Evolutionary conservation across 441 rosid genomes (phyloP), one percentile per base, ranked within the genome.

Genomic region (Aleurites moluccanus): DNA sequence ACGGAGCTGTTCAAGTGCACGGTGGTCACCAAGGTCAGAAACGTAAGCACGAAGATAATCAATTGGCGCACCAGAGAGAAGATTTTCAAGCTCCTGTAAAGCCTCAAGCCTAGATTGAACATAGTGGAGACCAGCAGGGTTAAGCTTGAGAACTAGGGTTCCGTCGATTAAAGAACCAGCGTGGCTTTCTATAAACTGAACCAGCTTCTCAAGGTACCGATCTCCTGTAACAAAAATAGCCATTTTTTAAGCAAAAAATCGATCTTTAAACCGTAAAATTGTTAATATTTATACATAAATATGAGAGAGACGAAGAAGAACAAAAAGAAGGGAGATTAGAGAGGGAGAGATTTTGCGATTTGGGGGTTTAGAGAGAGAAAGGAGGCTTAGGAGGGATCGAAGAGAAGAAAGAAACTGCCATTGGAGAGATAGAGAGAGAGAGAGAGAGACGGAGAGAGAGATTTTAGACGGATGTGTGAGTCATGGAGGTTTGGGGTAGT

Each of bases 11-110:
- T 95, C 97, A 33, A 95, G 93, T 0, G 99, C 99, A 9, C 99
- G 93, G 84, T 88, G 89, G 78, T 95, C 98, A 2, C 99, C 99
- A 1, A 95, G 92, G 83, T 95, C 97, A 20, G 97, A 93, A 7
- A 95, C 86, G 73, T 95, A 95, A 66, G 99, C 99, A 45, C 97
- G 95, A 67, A 96, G 97, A 77, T 92, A 96, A 76, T 96, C 98
- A 30, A 96, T 92, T 4, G 99, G 99, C 38, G 99, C 97, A 33
- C 89, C 91, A 5, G 95, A 78, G 60, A 92, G 90, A 73, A 93
- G 88, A 64, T 85, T 79, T 82, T 96, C 99, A 18, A 96, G 90
- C 79, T 93, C 99, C 15, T 72, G 90, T 55, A 93, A 85, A 53
- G 97, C 88, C 80, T 96, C 99, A 27, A 96, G 93, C 45, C 98